Evolutionary conservation across 2,329 filamentous ascomycete species (phyloP), one percentile per base, ranked within the genome.

Genomic region (Diaporthe aspalathi): DNA sequence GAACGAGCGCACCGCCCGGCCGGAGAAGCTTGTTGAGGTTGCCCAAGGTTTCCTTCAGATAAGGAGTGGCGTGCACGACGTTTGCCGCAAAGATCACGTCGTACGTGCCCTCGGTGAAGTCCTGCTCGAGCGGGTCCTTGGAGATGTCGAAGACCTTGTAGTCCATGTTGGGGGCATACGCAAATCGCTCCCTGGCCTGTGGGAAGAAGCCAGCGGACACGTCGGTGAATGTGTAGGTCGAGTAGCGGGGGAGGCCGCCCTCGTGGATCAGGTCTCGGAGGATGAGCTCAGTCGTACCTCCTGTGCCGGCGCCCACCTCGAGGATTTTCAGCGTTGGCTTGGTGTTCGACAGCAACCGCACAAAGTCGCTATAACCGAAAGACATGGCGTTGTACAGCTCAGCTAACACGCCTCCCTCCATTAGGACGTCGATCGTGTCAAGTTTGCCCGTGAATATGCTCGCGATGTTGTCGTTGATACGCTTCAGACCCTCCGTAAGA

Each of bases 211-310:
- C 53, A 20, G 53, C 53, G 11, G 73, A 74, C 27, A 77, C 56
- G 43, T 77, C 75, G 22, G 75, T 77, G 32, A 71, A 77, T 2
- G 65, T 73, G 65, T 76, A 76, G 1, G n/a, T 29, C 14, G 67
- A 50, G 52, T 74, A 76, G 16, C 17, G 35, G 5, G 67, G 60
- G 27, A 8, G 9, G 12, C 62, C 57, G 2, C 17, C 56, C 14
- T 56, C 45, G 6, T 35, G 22, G 12, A 57, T 24, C 32, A 73
- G 32, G 40, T 54, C 54, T 12, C 67, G 70, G 3, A 73, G 67
- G 12, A 74, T 74, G 20, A 71, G 40, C n/a, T 56, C 43, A 2
- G 81, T 83, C 0, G 82, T 83, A 14, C 79, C 78, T n/a, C n/a
- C n/a, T n/a, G n/a, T n/a, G n/a, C n/a, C n/a, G n/a, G n/a, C n/a